A percentile compares a stretch with the other conserved stretches of the same genome.
Conservation (phyloP, 495 filamentous ascomycete species). For the Hypoxylon perforatum region DNA sequence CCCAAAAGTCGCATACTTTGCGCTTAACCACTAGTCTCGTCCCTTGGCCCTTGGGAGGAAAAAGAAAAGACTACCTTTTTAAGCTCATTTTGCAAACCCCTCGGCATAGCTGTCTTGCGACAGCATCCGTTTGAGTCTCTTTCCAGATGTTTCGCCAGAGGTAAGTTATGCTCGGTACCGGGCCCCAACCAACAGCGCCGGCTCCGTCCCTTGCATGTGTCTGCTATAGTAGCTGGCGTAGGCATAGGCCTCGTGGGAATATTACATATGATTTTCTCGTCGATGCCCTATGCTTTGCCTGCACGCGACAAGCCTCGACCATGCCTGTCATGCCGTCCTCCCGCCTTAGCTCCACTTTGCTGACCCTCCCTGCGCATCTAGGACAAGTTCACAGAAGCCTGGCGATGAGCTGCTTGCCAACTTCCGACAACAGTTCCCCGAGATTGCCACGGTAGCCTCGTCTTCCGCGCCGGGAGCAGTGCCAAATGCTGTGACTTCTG, state of each 20-base stretch:
- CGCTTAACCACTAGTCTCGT: constrained; percentile 19
- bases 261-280: constrained; percentile 8
- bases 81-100: constrained; percentile 34
- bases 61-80: constrained; percentile 13
- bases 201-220: constrained; percentile 28
- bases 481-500: constrained; percentile 50
- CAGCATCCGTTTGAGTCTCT: constrained; percentile 38
- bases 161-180: constrained; percentile 37
- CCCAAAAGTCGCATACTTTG: constrained; percentile 27
- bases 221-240: background rate
- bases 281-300: constrained; percentile 34
- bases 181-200: background rate
- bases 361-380: constrained; percentile 52
- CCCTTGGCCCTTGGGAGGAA: no score
- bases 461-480: constrained; percentile 44
- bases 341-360: constrained; percentile 20
- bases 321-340: background rate
- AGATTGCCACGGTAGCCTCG: constrained; percentile 60
- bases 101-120: constrained; percentile 39
- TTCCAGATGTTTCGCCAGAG: constrained; percentile 54
- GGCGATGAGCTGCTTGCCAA: constrained; percentile 82
- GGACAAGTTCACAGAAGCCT: constrained; percentile 88
- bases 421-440: constrained; percentile 83
- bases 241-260: constrained; percentile 11
- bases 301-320: constrained; percentile 17